Evolutionary conservation across 805 yeast genomes (phyloP).

Genomic region (Schwanniomyces polymorphus): DNA sequence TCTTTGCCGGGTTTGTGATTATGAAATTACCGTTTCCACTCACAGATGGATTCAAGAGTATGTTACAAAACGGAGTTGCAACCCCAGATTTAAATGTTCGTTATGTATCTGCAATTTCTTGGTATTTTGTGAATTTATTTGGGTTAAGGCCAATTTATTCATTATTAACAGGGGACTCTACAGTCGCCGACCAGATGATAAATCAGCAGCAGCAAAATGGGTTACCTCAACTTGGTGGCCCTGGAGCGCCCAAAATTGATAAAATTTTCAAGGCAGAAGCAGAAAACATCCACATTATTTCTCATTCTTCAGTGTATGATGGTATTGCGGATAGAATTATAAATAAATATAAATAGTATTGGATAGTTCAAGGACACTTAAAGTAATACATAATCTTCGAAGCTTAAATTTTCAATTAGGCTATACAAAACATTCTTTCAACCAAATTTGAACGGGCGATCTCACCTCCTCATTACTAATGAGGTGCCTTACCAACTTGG

Average conservation of each 20-base stretch:
- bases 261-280: conserved; percentile 69
- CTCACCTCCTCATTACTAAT: no score
- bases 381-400: background rate
- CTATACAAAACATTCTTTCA: conserved; percentile 25
- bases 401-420: no score
- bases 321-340: conserved; percentile 62
- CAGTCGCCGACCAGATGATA: conserved; percentile 46
- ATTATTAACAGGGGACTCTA: conserved; percentile 57
- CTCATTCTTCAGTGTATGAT: conserved; percentile 51
- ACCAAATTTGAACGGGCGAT: conserved; percentile 31
- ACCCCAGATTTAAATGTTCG: conserved; percentile 85
- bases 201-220: conserved; percentile 40
- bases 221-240: conserved; percentile 45
- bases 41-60: conserved; percentile 84
- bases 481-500: conserved; percentile 37
- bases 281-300: conserved; percentile 66
- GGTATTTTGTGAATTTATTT: conserved; percentile 88
- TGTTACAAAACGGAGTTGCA: conserved; percentile 85
- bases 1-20: conserved; percentile 87
- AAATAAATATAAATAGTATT: background rate
- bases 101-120: conserved; percentile 91
- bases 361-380: no score
- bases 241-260: conserved; percentile 62
- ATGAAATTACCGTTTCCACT: conserved; percentile 85
- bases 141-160: conserved; percentile 82